Conservation (phyloP, 2,329 filamentous ascomycete genomes). For the Aureobasidium leucospermi region DNA sequence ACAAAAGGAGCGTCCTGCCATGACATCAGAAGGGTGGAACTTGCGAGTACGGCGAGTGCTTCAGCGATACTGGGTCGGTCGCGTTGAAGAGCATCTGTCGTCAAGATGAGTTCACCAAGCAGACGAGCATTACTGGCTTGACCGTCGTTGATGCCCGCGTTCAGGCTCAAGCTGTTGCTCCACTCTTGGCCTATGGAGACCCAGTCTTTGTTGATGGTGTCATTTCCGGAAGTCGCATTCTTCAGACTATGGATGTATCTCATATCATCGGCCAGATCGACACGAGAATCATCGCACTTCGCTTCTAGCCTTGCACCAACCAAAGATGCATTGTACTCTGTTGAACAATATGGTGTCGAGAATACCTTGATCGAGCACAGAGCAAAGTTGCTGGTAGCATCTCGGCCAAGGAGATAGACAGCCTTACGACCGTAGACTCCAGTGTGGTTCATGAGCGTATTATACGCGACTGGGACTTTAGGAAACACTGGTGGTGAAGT, state of each 20-base stretch:
- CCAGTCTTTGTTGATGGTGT: slow-evolving; percentile 32
- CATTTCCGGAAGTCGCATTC: slow-evolving; percentile 49
- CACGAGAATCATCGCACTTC: slow-evolving; percentile 51
- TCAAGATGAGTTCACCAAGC: slow-evolving; percentile 37
- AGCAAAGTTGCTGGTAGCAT: slow-evolving; percentile 42
- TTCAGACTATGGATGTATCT: slow-evolving; percentile 46
- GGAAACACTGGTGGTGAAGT: slow-evolving; percentile 31
- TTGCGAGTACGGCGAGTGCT: slow-evolving; percentile 62
- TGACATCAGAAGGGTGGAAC: slow-evolving; percentile 57
- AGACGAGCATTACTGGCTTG: slow-evolving; percentile 38
- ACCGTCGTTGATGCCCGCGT: slow-evolving; percentile 36
- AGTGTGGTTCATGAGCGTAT: slow-evolving; percentile 56
- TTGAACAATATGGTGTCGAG: slow-evolving; percentile 59
- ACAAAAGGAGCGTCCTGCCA: slow-evolving; percentile 54
- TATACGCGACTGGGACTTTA: slow-evolving; percentile 52
- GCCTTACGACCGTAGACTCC: slow-evolving; percentile 39
- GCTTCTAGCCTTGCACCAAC: slow-evolving; percentile 53
- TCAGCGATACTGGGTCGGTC: slow-evolving; percentile 63
- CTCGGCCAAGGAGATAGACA: slow-evolving; percentile 60
- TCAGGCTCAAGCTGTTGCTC: too few relatives aligned
- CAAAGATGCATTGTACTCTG: slow-evolving; percentile 40
- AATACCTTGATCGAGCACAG: slow-evolving; percentile 62
- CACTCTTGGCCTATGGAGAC: too few relatives aligned
- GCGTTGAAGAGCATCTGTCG: slow-evolving; percentile 36
- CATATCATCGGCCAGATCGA: slow-evolving; percentile 33